phyloP scores from a whole-genome alignment of 176 grass and related monocot species.

The Phyllostachys edulis region DNA sequence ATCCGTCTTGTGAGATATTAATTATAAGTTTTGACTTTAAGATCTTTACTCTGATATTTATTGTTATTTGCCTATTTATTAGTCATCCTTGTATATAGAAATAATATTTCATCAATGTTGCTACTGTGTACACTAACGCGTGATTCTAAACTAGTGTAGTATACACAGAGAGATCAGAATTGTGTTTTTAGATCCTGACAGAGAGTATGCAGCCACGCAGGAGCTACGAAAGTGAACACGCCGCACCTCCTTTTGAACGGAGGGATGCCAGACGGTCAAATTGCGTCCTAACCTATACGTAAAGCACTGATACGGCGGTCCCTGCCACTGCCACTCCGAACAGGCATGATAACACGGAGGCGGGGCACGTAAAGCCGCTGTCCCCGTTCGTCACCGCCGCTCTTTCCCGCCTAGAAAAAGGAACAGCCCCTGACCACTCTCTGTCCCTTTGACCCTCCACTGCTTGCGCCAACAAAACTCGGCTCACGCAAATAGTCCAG shows the following conservation, averaged over 20 bases:
- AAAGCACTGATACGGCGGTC: background rate
- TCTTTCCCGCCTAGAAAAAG: background rate
- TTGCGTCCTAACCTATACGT: background rate
- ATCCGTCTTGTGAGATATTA: too few relatives aligned
- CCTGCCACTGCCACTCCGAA: background rate
- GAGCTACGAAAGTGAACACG: background rate
- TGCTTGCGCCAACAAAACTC: background rate
- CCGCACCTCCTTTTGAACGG: background rate
- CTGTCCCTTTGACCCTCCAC: background rate
- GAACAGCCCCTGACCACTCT: background rate
- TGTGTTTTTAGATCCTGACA: too few relatives aligned
- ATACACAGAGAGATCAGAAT: too few relatives aligned
- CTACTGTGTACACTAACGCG: too few relatives aligned
- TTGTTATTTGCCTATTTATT: too few relatives aligned
- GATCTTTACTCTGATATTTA: too few relatives aligned
- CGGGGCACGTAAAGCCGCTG: conserved; percentile 12
- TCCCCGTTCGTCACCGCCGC: conserved; percentile 28
- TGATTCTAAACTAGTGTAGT: too few relatives aligned
- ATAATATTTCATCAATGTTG: too few relatives aligned
- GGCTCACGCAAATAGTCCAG: background rate
- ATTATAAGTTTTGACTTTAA: too few relatives aligned
- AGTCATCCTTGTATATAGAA: too few relatives aligned
- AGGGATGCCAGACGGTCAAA: conserved; percentile 15
- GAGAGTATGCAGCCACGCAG: too few relatives aligned
- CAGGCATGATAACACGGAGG: background rate